phyloP scores from a whole-genome alignment of 116 monocot genomes.

The Cymodocea nodosa region DNA sequence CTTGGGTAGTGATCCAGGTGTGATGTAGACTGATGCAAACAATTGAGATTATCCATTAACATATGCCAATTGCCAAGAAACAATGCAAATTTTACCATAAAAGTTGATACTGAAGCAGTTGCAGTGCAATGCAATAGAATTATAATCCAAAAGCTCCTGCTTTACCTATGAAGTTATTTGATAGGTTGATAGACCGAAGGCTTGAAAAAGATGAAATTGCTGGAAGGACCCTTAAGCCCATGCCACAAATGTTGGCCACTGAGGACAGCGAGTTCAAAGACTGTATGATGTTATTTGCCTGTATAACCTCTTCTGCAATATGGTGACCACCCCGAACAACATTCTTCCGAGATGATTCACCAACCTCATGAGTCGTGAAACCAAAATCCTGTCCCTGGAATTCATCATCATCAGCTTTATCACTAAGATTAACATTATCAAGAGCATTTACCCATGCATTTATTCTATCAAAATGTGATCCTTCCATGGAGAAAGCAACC shows the following conservation, averaged over 20 bases:
- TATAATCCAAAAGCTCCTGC: not conserved
- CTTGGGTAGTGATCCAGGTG: conserved; percentile 61
- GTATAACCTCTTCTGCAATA: conserved; percentile 36
- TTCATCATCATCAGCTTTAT: conserved; percentile 15
- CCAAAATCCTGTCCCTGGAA: not conserved
- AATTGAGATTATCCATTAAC: no score
- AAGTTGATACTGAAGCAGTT: no score
- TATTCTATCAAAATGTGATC: conserved; percentile 55
- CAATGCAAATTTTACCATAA: no score
- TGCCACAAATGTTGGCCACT: conserved; percentile 70
- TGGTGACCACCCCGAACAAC: conserved; percentile 10
- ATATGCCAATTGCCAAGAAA: no score
- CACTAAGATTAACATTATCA: conserved; percentile 14
- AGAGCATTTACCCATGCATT: conserved; percentile 90
- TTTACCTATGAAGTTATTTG: conserved; percentile 81
- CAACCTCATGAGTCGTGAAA: conserved; percentile 23
- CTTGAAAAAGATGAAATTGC: conserved; percentile 60
- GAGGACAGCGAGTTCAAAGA: conserved; percentile 58
- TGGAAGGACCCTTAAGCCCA: conserved; percentile 80
- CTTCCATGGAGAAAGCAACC: conserved; percentile 55
- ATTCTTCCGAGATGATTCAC: conserved; percentile 47
- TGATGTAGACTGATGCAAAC: conserved; percentile 41
- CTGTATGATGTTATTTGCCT: conserved; percentile 59
- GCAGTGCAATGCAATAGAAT: not conserved
- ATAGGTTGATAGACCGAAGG: conserved; percentile 71